These are phyloP conservation scores for Euphrasia confusa DNA, from an alignment of 257 asterid species.

Conservation along the genomic window DNA sequence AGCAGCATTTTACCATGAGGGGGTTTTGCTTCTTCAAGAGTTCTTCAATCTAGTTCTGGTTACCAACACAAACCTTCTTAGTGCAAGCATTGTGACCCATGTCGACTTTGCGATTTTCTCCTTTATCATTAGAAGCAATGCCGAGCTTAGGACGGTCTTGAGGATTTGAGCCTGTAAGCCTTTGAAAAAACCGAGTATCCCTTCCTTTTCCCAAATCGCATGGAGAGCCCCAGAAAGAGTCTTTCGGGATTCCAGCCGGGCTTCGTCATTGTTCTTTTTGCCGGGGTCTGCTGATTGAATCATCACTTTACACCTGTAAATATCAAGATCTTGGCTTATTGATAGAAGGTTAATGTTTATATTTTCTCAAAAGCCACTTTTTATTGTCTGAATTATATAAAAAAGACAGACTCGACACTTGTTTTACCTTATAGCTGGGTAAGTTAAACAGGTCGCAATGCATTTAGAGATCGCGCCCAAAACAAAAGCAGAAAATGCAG, in stretches of 20 bases:
- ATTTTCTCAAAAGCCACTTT: too few relatives aligned
- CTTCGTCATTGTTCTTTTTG: constrained; percentile 32
- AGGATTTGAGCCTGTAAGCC: constrained; percentile 84
- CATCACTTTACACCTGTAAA: constrained; percentile 76
- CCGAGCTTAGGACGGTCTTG: constrained; percentile 84
- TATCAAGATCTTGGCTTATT: constrained; percentile 6
- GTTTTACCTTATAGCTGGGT: constrained; percentile 75
- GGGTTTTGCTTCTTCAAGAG: background rate
- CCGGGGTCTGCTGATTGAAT: constrained; percentile 73
- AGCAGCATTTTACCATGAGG: constrained; percentile 12
- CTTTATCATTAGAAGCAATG: constrained; percentile 79
- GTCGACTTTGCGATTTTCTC: constrained; percentile 81
- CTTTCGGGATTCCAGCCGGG: constrained; percentile 37
- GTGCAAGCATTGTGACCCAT: constrained; percentile 66
- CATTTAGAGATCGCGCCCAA: constrained; percentile 89
- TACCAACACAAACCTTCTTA: constrained; percentile 44
- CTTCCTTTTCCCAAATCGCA: constrained; percentile 74
- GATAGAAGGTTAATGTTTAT: background rate
- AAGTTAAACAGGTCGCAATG: constrained; percentile 79
- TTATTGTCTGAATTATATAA: too few relatives aligned
- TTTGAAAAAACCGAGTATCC: constrained; percentile 71
- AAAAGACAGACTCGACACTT: background rate
- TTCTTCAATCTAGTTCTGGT: constrained; percentile 51
- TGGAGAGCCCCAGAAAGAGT: constrained; percentile 49
- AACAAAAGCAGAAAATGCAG: constrained; percentile 42